These are phyloP conservation scores for Talaromyces sp. DNA, from an alignment of 2,329 filamentous ascomycete genomes.

Conservation along the genomic window DNA sequence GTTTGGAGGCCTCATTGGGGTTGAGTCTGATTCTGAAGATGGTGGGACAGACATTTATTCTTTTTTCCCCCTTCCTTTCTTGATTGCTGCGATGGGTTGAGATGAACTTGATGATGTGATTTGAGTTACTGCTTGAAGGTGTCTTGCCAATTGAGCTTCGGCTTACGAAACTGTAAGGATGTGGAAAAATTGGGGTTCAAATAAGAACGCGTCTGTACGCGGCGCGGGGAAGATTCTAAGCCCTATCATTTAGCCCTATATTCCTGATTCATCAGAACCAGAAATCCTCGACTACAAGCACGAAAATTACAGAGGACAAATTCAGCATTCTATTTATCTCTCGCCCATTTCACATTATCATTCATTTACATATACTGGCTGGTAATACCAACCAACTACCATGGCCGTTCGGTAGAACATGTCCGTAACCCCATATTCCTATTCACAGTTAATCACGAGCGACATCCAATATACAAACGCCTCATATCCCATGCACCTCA, in stretches of 20 bases:
- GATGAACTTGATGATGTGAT: background rate
- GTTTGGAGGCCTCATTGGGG: constrained; percentile 9
- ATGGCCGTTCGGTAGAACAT: too few species aligned
- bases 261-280: background rate
- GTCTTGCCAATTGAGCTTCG: background rate
- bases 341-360: background rate
- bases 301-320: background rate
- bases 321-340: background rate
- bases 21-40: constrained; percentile 15
- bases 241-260: constrained; percentile 6
- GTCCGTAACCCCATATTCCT: too few species aligned
- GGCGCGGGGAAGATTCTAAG: constrained; percentile 1
- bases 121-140: background rate
- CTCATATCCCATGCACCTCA: background rate
- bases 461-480: background rate
- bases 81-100: background rate
- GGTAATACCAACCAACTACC: too few species aligned
- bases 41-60: constrained; percentile 21
- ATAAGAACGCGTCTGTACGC: constrained; percentile 1
- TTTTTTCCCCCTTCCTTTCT: background rate
- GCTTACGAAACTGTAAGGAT: background rate
- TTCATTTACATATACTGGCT: too few species aligned
- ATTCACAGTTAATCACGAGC: too few species aligned
- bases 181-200: constrained; percentile 15
- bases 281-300: background rate